Conservation (phyloP, 306 rosid genomes). For the Glycine soja region DNA sequence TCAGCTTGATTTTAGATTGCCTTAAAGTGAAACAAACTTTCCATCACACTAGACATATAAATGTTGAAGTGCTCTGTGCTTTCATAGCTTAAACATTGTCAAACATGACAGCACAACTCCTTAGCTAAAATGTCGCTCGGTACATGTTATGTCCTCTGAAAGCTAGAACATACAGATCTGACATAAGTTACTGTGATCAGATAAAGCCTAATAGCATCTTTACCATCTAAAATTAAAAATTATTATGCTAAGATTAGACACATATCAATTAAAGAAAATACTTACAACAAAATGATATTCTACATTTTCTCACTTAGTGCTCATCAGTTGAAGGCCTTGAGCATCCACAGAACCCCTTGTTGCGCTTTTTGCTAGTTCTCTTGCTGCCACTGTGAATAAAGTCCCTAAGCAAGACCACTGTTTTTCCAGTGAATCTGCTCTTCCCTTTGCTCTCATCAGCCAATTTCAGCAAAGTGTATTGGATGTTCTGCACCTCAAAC, state of each 20-base stretch:
- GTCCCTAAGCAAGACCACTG: slow-evolving; percentile 76
- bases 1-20: not conserved
- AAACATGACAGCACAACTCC: slow-evolving; percentile 40
- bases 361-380: slow-evolving; percentile 61
- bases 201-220: slow-evolving; percentile 42
- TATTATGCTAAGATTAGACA: slow-evolving; percentile 50
- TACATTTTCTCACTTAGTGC: slow-evolving; percentile 56
- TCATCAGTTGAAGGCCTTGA: slow-evolving; percentile 69
- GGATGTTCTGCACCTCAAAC: slow-evolving; percentile 87
- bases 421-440: slow-evolving; percentile 67
- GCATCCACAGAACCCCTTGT: slow-evolving; percentile 77
- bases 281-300: slow-evolving; percentile 48
- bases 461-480: slow-evolving; percentile 70
- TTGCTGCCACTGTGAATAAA: slow-evolving; percentile 71
- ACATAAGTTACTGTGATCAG: slow-evolving; percentile 48
- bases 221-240: slow-evolving; percentile 45
- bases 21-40: not conserved
- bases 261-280: slow-evolving; percentile 41
- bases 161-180: slow-evolving; percentile 50
- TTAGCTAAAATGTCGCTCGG: slow-evolving; percentile 32
- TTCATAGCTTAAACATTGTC: slow-evolving; percentile 30
- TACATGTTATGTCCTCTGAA: slow-evolving; percentile 20
- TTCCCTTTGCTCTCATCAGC: slow-evolving; percentile 71
- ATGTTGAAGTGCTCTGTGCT: slow-evolving; percentile 31
- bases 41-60: not conserved